These are phyloP conservation scores for Apophysomyces trapeziformis DNA, from an alignment of 371 early-diverging fungal species.

Conservation along the genomic window DNA sequence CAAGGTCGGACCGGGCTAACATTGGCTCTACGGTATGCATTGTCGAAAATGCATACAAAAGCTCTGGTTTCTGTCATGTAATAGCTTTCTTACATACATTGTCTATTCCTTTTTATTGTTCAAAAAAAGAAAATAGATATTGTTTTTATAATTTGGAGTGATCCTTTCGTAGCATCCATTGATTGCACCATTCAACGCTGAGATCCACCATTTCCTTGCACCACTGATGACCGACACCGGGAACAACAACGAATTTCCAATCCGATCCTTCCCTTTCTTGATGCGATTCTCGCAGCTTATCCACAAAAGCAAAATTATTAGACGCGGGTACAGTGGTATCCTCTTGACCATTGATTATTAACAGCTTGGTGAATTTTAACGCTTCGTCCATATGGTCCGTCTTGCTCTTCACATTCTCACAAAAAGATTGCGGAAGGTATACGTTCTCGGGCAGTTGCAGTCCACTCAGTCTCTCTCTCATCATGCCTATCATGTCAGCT, in stretches of 20 bases:
- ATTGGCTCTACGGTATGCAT: not conserved
- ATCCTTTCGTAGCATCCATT: constrained; percentile 36
- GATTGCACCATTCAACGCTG: constrained; percentile 33
- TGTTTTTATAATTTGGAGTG: constrained; percentile 8
- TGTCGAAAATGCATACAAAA: not conserved
- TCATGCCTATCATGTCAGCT: constrained; percentile 35
- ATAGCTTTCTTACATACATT: no score
- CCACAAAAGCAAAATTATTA: constrained; percentile 28
- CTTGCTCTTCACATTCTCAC: constrained; percentile 16
- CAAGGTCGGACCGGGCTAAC: constrained; percentile 70
- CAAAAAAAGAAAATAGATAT: not conserved
- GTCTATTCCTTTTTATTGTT: no score
- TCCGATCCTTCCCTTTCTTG: constrained; percentile 31
- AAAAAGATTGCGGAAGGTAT: constrained; percentile 32
- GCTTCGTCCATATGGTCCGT: constrained; percentile 22
- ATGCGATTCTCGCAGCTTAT: constrained; percentile 22
- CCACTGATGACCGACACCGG: constrained; percentile 46
- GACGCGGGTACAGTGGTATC: constrained; percentile 37
- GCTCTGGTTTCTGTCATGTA: no score
- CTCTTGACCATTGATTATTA: constrained; percentile 41
- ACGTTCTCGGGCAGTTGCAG: constrained; percentile 14
- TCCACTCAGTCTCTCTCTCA: constrained; percentile 29
- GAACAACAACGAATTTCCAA: constrained; percentile 37
- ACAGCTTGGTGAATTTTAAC: constrained; percentile 32
- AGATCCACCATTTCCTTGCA: constrained; percentile 35